These are phyloP conservation scores for Coleophoma eucalyptorum DNA, from an alignment of 2,329 filamentous ascomycete species.

Conservation along the genomic window DNA sequence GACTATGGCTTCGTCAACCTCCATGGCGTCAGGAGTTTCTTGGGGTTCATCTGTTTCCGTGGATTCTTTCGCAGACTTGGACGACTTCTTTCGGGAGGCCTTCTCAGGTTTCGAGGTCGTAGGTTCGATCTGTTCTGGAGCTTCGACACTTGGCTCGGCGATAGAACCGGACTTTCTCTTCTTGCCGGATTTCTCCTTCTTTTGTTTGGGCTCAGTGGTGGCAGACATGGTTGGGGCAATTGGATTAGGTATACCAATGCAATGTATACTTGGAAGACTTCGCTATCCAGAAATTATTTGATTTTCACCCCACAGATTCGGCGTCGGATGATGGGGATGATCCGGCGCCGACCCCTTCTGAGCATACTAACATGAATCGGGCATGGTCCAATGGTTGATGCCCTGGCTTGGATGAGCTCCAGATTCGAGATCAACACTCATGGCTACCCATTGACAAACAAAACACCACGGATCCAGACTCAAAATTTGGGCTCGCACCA, in stretches of 20 bases:
- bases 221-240: constrained; percentile 10
- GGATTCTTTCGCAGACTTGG: background rate
- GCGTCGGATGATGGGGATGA: too few species aligned
- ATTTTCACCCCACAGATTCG: constrained; percentile 2
- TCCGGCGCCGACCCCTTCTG: too few species aligned
- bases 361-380: too few species aligned
- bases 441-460: too few species aligned
- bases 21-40: background rate
- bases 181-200: constrained; percentile 26
- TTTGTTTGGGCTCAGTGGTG: constrained; percentile 15
- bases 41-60: too few species aligned
- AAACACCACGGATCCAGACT: too few species aligned
- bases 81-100: background rate
- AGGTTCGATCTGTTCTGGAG: constrained; percentile 1
- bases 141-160: background rate
- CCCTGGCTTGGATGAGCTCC: too few species aligned
- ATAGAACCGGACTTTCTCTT: constrained; percentile 10
- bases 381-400: too few species aligned
- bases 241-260: background rate
- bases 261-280: too few species aligned
- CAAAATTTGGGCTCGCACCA: too few species aligned
- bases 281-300: background rate
- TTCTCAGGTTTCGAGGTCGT: background rate
- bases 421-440: too few species aligned
- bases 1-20: background rate